Percentiles rank a stretch among this genome's conserved stretches.
phyloP scores from a whole-genome alignment of 2,329 filamentous ascomycete species.

The Zasmidium angulare region DNA sequence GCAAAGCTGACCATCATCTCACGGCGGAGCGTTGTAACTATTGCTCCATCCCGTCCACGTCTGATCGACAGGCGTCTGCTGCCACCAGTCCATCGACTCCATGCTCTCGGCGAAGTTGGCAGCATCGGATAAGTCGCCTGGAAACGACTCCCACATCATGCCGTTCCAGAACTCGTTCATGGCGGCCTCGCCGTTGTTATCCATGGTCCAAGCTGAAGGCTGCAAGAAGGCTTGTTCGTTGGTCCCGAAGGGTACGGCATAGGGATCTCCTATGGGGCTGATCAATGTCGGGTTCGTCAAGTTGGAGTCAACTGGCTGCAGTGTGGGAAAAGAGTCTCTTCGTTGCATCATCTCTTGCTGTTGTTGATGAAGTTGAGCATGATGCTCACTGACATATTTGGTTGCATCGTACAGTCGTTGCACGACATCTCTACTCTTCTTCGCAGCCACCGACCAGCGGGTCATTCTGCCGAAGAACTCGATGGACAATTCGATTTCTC shows the following conservation, averaged over 20 bases:
- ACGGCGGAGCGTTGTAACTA: neutral
- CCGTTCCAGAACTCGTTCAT: slow-evolving; percentile 25
- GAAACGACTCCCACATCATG: slow-evolving; percentile 27
- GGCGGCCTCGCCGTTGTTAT: slow-evolving; percentile 11
- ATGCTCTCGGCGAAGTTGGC: slow-evolving; percentile 10
- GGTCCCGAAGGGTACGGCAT: neutral
- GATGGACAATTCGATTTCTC: slow-evolving; percentile 43
- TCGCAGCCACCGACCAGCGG: slow-evolving; percentile 46
- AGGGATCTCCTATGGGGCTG: neutral
- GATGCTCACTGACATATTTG: slow-evolving; percentile 28
- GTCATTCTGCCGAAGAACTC: slow-evolving; percentile 45
- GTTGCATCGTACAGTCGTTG: slow-evolving; percentile 43
- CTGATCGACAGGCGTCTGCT: slow-evolving; percentile 8
- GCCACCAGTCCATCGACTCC: slow-evolving; percentile 18
- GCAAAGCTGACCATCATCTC: too few species aligned
- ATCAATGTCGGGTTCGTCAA: neutral
- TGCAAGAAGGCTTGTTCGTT: slow-evolving; percentile 4
- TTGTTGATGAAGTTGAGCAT: slow-evolving; percentile 25
- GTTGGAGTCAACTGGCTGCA: neutral
- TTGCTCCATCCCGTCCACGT: slow-evolving; percentile 12
- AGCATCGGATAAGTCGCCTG: slow-evolving; percentile 14
- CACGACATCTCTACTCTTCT: slow-evolving; percentile 44
- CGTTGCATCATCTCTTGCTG: slow-evolving; percentile 19
- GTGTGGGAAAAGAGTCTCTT: neutral
- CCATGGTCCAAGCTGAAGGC: neutral